phyloP scores from a whole-genome alignment of 108 stramenopile genomes.

The Nannochloropsis salina region DNA sequence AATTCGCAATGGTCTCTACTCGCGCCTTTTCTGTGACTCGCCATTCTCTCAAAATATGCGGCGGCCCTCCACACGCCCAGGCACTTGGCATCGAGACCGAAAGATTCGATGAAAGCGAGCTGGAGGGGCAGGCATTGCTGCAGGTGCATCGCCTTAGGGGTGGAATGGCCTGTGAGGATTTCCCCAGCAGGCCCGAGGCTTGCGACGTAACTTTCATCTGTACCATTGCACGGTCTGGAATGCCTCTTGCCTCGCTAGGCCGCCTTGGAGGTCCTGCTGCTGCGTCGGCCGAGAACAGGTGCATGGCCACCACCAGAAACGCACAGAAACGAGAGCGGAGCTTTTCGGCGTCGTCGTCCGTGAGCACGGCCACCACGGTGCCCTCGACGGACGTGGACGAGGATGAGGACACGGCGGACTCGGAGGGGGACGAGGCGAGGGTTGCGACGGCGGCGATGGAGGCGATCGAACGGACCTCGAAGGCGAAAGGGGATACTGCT shows the following conservation, averaged over 20 bases:
- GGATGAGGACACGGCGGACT: background rate
- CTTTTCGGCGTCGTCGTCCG: background rate
- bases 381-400: background rate
- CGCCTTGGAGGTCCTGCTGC: background rate
- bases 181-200: background rate
- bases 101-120: background rate
- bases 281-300: background rate
- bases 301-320: background rate
- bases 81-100: background rate
- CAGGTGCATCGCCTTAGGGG: background rate
- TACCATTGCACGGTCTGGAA: background rate
- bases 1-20: no score
- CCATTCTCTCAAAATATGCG: no score
- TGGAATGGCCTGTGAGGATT: background rate
- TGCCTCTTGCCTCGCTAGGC: background rate
- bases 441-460: background rate
- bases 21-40: no score
- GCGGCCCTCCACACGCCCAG: background rate
- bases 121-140: slow-evolving; percentile 12
- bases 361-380: background rate
- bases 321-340: background rate
- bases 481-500: background rate
- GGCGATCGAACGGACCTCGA: background rate
- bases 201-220: slow-evolving; percentile 1
- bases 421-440: background rate